Conservation (phyloP, 148 eudicot genomes). For the Dianthus caryophyllus region DNA sequence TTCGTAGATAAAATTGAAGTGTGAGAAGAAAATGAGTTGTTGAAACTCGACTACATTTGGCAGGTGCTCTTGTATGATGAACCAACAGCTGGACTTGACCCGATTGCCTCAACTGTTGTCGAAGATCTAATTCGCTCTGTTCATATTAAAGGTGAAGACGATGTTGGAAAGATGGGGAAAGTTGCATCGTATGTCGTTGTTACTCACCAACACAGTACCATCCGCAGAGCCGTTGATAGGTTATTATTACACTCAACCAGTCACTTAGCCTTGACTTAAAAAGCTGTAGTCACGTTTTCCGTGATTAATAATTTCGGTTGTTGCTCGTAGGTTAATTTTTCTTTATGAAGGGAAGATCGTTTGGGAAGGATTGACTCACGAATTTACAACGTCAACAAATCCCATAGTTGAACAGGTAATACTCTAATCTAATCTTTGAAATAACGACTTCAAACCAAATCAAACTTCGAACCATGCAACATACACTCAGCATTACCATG, state of each 20-base stretch:
- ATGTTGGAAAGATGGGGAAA: constrained; percentile 69
- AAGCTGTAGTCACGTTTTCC: background rate
- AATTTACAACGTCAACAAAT: constrained; percentile 72
- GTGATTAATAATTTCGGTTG: constrained; percentile 15
- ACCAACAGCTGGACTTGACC: constrained; percentile 99
- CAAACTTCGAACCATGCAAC: no score
- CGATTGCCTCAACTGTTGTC: constrained; percentile 95
- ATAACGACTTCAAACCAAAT: background rate
- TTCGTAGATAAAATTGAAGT: background rate
- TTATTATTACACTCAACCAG: constrained; percentile 21
- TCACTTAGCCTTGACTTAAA: background rate
- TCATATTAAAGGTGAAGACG: constrained; percentile 73
- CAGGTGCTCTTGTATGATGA: constrained; percentile 94
- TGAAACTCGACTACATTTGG: constrained; percentile 3
- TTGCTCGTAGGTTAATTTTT: constrained; percentile 63
- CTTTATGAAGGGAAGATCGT: constrained; percentile 77
- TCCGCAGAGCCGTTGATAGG: constrained; percentile 93
- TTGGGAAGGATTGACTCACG: constrained; percentile 92
- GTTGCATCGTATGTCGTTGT: constrained; percentile 81
- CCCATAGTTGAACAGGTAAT: constrained; percentile 88
- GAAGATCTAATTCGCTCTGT: constrained; percentile 97
- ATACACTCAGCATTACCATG: no score
- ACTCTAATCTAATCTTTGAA: background rate
- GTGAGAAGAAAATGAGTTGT: background rate
- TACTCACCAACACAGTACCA: constrained; percentile 95